Conservation (phyloP, 371 early-diverging fungal species). For the Fennellomyces sp. region DNA sequence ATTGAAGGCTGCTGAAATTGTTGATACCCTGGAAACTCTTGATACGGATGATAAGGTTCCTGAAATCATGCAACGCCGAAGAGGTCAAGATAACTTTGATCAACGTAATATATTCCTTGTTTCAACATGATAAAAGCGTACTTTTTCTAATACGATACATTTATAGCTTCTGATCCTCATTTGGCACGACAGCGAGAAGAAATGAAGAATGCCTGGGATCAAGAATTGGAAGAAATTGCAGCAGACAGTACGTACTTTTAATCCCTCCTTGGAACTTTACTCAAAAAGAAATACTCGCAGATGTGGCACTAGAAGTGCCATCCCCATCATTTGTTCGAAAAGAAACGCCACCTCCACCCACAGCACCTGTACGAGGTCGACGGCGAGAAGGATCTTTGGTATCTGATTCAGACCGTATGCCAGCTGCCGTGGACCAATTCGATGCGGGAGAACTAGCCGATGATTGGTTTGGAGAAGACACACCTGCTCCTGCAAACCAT, state of each 20-base stretch:
- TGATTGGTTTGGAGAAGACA: conserved; percentile 56
- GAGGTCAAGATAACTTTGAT: conserved; percentile 45
- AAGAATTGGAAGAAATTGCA: conserved; percentile 38
- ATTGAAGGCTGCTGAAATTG: conserved; percentile 53
- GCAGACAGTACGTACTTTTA: conserved; percentile 29
- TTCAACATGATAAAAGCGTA: not conserved
- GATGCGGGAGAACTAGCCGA: conserved; percentile 51
- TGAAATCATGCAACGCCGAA: conserved; percentile 34
- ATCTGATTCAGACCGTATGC: conserved; percentile 24
- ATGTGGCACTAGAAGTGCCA: conserved; percentile 13
- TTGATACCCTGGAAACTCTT: conserved; percentile 36
- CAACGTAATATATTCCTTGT: conserved; percentile 34
- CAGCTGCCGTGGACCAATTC: conserved; percentile 50
- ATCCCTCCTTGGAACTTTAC: not conserved
- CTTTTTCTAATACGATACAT: not conserved
- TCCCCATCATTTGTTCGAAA: conserved; percentile 12
- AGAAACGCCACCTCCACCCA: conserved; percentile 48
- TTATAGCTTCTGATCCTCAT: conserved; percentile 35
- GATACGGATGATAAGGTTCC: conserved; percentile 41
- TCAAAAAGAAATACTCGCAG: not conserved
- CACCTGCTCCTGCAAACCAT: conserved; percentile 2
- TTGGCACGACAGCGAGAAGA: conserved; percentile 38
- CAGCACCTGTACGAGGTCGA: conserved; percentile 39
- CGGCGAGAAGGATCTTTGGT: conserved; percentile 27
- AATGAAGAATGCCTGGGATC: conserved; percentile 43